These are phyloP conservation scores for Climacium dendroides DNA, from an alignment of 225 moss, liverwort and hornwort genomes.

Conservation along the genomic window DNA sequence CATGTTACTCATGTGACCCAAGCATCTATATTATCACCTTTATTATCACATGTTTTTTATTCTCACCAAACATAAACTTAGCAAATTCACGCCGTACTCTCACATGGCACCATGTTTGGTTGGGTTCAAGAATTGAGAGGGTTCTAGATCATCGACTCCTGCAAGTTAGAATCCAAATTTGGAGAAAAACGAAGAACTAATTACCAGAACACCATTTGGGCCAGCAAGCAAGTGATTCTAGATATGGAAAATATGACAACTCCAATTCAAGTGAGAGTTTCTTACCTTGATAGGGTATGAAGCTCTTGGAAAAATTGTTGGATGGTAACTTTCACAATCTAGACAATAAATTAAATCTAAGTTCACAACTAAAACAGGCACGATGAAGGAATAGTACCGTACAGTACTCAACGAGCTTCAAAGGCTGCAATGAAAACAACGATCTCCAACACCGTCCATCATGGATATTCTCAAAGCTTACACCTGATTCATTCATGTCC, in stretches of 20 bases:
- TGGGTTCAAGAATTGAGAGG: background rate
- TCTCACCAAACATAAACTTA: background rate
- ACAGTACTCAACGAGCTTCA: background rate
- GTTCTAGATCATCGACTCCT: background rate
- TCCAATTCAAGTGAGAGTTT: background rate
- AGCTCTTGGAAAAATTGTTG: background rate
- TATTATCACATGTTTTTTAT: background rate
- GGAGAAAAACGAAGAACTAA: background rate
- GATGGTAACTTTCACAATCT: background rate
- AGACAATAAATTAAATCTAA: background rate
- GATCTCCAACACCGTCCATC: background rate
- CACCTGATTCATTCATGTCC: background rate
- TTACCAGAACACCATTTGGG: background rate
- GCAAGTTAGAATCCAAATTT: background rate
- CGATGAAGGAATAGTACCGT: background rate
- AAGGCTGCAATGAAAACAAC: background rate
- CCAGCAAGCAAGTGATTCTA: background rate
- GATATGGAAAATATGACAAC: background rate
- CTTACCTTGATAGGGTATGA: background rate
- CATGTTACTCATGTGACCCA: background rate
- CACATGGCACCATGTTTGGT: background rate
- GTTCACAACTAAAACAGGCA: background rate
- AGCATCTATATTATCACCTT: background rate
- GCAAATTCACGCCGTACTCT: too few species aligned
- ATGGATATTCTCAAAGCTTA: background rate